phyloP scores from a whole-genome alignment of 1,284 basidiomycete species.

The Sanguinoderma infundibulare region DNA sequence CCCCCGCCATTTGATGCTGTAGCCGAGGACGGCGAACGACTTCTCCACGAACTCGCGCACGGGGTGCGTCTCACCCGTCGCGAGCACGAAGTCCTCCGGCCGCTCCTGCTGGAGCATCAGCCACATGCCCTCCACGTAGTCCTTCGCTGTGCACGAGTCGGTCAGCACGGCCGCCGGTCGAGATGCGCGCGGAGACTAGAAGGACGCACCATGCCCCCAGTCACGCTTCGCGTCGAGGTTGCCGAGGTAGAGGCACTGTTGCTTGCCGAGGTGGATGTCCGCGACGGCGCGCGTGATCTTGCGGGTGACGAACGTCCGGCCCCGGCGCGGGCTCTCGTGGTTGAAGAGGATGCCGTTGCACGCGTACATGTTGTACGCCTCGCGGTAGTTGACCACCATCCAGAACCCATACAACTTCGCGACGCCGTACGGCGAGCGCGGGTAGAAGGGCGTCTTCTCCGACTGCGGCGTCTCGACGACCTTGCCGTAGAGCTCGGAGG shows the following conservation, averaged over 20 bases:
- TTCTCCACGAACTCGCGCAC: conserved; percentile 91
- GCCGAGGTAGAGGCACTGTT: conserved; percentile 86
- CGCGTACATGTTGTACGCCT: conserved; percentile 91
- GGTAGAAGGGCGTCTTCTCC: conserved; percentile 94
- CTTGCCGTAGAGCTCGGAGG: conserved; percentile 92
- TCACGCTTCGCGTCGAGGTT: conserved; percentile 92
- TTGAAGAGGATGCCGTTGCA: conserved; percentile 94
- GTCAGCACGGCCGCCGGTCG: background rate
- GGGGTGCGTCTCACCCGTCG: conserved; percentile 90
- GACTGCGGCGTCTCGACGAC: conserved; percentile 90
- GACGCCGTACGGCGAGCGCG: conserved; percentile 89
- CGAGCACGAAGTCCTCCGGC: conserved; percentile 89
- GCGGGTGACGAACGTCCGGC: conserved; percentile 91
- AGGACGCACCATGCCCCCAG: conserved; percentile 85
- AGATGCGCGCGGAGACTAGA: background rate
- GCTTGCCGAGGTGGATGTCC: conserved; percentile 86
- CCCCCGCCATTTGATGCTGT: conserved; percentile 79
- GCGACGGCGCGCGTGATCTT: conserved; percentile 91
- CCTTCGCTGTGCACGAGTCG: conserved; percentile 59
- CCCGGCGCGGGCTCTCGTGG: conserved; percentile 91
- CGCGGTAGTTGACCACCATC: conserved; percentile 92
- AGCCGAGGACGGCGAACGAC: conserved; percentile 72
- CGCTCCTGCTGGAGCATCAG: conserved; percentile 85
- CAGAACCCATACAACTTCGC: conserved; percentile 90
- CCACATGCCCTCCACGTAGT: conserved; percentile 96